Conservation (phyloP, 345 rosid genomes). For the Populus tremula region DNA sequence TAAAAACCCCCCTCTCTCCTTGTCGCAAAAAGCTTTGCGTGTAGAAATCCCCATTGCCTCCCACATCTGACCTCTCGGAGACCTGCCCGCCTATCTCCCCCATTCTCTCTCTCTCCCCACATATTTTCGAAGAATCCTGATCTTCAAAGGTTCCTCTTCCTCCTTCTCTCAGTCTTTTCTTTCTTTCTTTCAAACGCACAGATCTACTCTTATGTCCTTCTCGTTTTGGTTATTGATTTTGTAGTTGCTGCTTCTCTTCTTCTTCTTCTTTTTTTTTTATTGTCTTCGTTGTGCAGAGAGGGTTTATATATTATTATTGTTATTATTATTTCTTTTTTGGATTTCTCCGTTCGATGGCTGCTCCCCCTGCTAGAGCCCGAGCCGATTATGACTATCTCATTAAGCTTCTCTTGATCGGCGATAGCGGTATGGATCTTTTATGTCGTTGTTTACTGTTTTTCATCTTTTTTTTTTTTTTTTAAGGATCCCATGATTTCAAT, state of each 20-base stretch:
- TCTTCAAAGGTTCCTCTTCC: neutral
- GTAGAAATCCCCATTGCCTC: neutral
- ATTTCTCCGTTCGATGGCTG: constrained; percentile 18
- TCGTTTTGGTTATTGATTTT: neutral
- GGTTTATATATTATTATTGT: neutral
- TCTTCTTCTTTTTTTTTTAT: neutral
- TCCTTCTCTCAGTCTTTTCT: neutral
- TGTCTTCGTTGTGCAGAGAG: neutral
- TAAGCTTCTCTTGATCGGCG: constrained; percentile 29
- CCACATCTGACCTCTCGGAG: constrained; percentile 1
- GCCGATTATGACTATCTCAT: constrained; percentile 28
- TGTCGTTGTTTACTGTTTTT: neutral
- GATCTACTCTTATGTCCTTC: neutral
- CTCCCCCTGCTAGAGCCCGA: constrained; percentile 25
- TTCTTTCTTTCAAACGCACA: neutral
- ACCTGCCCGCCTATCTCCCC: neutral
- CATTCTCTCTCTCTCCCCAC: neutral
- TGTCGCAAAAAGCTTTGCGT: neutral
- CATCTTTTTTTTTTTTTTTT: neutral
- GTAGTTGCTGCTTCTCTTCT: too few relatives aligned
- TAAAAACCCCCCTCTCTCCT: neutral
- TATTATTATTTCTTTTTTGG: neutral
- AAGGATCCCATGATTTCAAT: neutral
- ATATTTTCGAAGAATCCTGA: neutral
- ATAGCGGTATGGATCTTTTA: constrained; percentile 18